Evolutionary conservation across 2,329 filamentous ascomycete species (phyloP).

Genomic region (Hypomyces perniciosus): DNA sequence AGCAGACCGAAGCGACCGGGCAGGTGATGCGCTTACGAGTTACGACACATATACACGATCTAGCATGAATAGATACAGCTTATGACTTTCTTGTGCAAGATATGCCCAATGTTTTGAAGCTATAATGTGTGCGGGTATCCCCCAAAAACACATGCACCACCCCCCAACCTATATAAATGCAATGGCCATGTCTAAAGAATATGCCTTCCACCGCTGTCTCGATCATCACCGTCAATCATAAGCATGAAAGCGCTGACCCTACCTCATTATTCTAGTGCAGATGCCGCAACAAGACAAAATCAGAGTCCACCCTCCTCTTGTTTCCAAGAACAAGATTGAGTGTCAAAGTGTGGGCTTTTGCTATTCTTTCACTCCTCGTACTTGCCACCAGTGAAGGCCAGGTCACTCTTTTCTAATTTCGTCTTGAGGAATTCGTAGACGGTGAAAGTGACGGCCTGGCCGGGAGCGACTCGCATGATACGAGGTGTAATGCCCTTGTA

Average conservation of each 20-base stretch:
- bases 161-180: slow-evolving; percentile 1
- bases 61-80: slow-evolving; percentile 14
- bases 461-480: slow-evolving; percentile 94
- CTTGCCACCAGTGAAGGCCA: slow-evolving; percentile 53
- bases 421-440: slow-evolving; percentile 75
- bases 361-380: slow-evolving; percentile 56
- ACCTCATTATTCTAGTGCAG: slow-evolving; percentile 9
- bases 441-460: slow-evolving; percentile 74
- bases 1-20: slow-evolving; percentile 75
- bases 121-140: slow-evolving; percentile 24
- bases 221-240: background rate
- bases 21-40: slow-evolving; percentile 33
- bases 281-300: slow-evolving; percentile 3
- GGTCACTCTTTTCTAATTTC: slow-evolving; percentile 61
- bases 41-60: slow-evolving; percentile 10
- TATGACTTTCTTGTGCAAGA: slow-evolving; percentile 10
- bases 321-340: background rate
- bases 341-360: slow-evolving; percentile 1
- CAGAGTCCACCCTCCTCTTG: slow-evolving; percentile 1
- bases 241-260: slow-evolving; percentile 11
- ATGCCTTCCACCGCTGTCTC: background rate
- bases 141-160: slow-evolving; percentile 21
- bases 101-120: slow-evolving; percentile 12
- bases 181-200: slow-evolving; percentile 3
- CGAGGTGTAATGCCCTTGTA: slow-evolving; percentile 98